Base-by-base conservation (phyloP, 208 protist species). In the Acanthamoeba triangularis region DNA sequence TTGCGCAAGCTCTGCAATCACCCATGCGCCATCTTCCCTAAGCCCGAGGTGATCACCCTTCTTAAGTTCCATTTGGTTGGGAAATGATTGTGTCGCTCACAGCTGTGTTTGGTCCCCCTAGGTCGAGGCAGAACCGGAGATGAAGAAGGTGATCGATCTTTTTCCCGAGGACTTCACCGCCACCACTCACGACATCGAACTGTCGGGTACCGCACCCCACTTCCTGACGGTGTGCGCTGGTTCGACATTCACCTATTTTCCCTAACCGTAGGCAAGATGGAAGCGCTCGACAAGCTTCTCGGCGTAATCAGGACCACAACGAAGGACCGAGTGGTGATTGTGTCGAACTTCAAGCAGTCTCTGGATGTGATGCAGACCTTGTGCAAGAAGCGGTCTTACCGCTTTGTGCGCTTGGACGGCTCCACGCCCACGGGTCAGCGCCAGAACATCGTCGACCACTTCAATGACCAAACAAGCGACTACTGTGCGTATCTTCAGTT, bases 1-100 rank as follows among this genome's bases (percentile, higher is more conserved):
- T 47, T 94, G 20, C 63, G 90, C 63, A 94, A 94, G 90, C 72
- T 94, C 18, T 94, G 90, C 49, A 94, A 94, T 30, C 90, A 94
- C 37, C 90, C 90, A 0, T 52, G 49, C 25, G 33, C 69, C 28
- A 82, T 94, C 52, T 84, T n/a, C 44, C 76, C 76, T 20, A 84
- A 54, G 76, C 6, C 76, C 23, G 76, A 33, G 10, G 76, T 85
- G 30, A 16, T 49, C 47, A 49, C 11, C 47, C 47, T 16, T 49
- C 47, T 49, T 14, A 14, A 16, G 13, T 49, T 16, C 13, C 47
- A 49, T 16, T 0, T 49, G 47, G 13, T 16, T 49, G 44, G 44
- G 10, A 47, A 47, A 49, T 49, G 44, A 11, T 7, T 14, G 1
- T 35, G 13, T 78, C 18, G 10, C 35, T 49, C 56, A 93, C 25